Conservation (phyloP, 352 stramenopile species). For the Globisporangium uncinulatum region DNA sequence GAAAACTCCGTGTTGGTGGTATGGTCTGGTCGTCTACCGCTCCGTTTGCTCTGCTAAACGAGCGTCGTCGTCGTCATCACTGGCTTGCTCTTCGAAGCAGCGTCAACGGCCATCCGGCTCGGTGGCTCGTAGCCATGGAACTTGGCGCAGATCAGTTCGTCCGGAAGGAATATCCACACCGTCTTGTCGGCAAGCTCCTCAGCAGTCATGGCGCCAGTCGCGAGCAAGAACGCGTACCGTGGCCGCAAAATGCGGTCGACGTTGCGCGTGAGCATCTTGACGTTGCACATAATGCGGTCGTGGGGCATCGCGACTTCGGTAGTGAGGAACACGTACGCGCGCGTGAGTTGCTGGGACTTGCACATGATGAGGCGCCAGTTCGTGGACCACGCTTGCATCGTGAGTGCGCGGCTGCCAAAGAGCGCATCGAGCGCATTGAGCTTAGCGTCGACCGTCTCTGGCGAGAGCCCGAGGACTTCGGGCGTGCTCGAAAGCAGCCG, state of each 20-base stretch:
- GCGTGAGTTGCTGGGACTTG: conserved; percentile 33
- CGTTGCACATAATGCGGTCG: conserved; percentile 24
- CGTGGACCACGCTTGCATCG: conserved; percentile 13
- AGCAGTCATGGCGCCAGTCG: not conserved
- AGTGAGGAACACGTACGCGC: conserved; percentile 32
- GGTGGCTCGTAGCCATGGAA: conserved; percentile 22
- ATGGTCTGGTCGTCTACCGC: not conserved
- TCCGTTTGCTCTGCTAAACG: not conserved
- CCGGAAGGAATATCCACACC: conserved; percentile 31
- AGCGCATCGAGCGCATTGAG: conserved; percentile 32
- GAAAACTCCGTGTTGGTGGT: too few relatives aligned
- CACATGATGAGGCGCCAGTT: conserved; percentile 46
- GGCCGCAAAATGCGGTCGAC: conserved; percentile 32
- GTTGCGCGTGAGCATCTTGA: conserved; percentile 35
- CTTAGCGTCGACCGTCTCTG: conserved; percentile 34
- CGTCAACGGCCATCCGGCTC: not conserved
- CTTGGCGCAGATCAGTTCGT: conserved; percentile 21
- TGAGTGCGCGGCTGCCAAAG: conserved; percentile 24
- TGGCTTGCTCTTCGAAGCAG: not conserved
- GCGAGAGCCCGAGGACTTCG: conserved; percentile 30
- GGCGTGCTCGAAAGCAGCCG: conserved; percentile 31
- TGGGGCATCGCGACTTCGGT: conserved; percentile 24
- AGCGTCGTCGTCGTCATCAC: not conserved
- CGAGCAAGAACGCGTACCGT: conserved; percentile 38
- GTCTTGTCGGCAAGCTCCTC: conserved; percentile 11